Evolutionary conservation across 805 yeast genomes (phyloP).

Genomic region (Lipomyces kockii): DNA sequence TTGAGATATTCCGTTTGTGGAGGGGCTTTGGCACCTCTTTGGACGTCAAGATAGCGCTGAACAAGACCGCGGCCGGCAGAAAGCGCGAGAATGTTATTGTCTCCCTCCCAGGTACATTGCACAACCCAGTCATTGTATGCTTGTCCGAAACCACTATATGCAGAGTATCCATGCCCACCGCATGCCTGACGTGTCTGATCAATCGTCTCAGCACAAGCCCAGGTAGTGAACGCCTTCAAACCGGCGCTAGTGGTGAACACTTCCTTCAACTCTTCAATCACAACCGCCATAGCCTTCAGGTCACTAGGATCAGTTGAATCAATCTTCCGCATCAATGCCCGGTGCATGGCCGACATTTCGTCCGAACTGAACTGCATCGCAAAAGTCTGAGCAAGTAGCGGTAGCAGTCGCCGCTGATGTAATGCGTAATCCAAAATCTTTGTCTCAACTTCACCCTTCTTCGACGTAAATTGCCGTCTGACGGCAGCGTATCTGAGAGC

Average conservation of each 20-base stretch:
- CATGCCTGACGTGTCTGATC: conserved; percentile 92
- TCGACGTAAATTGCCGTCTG: conserved; percentile 77
- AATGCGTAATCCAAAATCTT: conserved; percentile 84
- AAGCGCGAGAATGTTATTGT: conserved; percentile 82
- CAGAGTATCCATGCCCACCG: conserved; percentile 95
- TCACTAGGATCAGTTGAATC: conserved; percentile 50
- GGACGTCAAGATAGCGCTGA: conserved; percentile 52
- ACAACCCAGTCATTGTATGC: conserved; percentile 94
- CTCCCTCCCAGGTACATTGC: conserved; percentile 99
- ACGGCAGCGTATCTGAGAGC: conserved; percentile 89
- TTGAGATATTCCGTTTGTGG: conserved; percentile 54
- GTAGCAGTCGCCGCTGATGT: conserved; percentile 86
- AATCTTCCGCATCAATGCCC: conserved; percentile 56
- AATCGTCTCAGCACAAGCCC: conserved; percentile 79
- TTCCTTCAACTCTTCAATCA: conserved; percentile 70
- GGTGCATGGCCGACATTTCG: conserved; percentile 60
- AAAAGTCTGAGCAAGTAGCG: conserved; percentile 79
- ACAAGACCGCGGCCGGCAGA: conserved; percentile 80
- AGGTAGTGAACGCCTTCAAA: conserved; percentile 85
- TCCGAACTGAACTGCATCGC: conserved; percentile 74
- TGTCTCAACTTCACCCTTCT: conserved; percentile 58
- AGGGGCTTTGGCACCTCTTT: conserved; percentile 53
- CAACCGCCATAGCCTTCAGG: conserved; percentile 53
- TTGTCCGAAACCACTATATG: conserved; percentile 89
- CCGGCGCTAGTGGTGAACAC: conserved; percentile 86